Evolutionary conservation across 306 rosid species (phyloP).

Genomic region (Trifolium dubium): DNA sequence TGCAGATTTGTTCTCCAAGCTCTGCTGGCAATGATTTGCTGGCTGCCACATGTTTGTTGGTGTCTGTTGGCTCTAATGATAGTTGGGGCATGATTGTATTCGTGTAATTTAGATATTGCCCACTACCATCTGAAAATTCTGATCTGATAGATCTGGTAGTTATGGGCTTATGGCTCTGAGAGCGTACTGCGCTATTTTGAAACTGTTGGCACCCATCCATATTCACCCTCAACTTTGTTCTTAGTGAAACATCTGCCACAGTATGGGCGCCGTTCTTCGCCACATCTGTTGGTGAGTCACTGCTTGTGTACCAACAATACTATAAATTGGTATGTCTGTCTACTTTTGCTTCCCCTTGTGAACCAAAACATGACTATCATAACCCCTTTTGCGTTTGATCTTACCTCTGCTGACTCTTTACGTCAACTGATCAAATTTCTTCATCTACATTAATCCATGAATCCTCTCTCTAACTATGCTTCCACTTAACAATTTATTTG

Average conservation of each 20-base stretch:
- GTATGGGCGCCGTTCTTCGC: background rate
- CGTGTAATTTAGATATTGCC: background rate
- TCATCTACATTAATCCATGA: background rate
- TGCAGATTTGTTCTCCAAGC: too few relatives aligned
- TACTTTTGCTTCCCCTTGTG: background rate
- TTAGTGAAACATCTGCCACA: background rate
- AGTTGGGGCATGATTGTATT: background rate
- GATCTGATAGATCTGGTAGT: background rate
- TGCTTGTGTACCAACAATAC: background rate
- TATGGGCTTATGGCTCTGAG: background rate
- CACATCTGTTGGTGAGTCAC: background rate
- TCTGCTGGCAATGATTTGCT: background rate
- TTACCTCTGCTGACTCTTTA: background rate
- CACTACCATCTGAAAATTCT: background rate
- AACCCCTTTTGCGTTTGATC: background rate
- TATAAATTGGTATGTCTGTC: background rate
- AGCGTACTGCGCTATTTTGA: background rate
- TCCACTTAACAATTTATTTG: background rate
- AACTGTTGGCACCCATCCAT: background rate
- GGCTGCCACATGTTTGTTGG: background rate
- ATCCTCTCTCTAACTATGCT: background rate
- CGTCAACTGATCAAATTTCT: background rate
- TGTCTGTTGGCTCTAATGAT: background rate
- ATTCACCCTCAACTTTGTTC: background rate
- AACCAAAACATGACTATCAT: background rate